These are phyloP conservation scores for Aspergillus aculeatinus DNA, from an alignment of 2,329 filamentous ascomycete species.

Conservation along the genomic window DNA sequence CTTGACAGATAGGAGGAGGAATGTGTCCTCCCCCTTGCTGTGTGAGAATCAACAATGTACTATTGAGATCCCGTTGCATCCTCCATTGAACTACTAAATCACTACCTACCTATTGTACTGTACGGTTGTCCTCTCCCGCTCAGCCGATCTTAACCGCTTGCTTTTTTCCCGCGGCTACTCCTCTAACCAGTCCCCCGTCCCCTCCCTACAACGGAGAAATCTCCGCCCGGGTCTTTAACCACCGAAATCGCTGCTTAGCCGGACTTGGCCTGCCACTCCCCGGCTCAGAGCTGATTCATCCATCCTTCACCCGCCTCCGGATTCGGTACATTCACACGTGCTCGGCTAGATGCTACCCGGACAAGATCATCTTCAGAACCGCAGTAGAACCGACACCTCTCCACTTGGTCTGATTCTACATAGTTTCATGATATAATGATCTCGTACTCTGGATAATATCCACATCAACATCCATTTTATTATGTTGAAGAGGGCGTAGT, in stretches of 20 bases:
- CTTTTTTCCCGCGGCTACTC: constrained; percentile 15
- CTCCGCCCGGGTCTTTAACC: constrained; percentile 9
- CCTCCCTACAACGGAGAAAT: constrained; percentile 8
- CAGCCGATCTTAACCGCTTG: constrained; percentile 12
- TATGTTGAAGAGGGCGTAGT: not conserved
- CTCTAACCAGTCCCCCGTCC: too few species aligned
- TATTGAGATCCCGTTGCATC: not conserved
- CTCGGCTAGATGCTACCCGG: not conserved
- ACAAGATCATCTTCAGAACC: not conserved
- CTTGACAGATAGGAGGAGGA: not conserved
- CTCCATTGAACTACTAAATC: not conserved
- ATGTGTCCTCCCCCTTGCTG: too few species aligned
- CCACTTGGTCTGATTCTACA: not conserved
- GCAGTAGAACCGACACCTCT: not conserved
- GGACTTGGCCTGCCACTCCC: constrained; percentile 3
- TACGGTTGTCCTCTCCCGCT: not conserved
- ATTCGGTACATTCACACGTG: not conserved
- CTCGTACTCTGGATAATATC: not conserved
- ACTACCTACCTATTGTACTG: not conserved
- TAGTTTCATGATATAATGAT: not conserved
- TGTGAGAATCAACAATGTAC: too few species aligned
- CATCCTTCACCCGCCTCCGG: not conserved
- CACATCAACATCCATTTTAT: not conserved
- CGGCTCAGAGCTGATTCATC: constrained; percentile 1
- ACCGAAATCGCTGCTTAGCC: constrained; percentile 15